Conservation (phyloP, 2,329 filamentous ascomycete species). For the Fusarium compactum region DNA sequence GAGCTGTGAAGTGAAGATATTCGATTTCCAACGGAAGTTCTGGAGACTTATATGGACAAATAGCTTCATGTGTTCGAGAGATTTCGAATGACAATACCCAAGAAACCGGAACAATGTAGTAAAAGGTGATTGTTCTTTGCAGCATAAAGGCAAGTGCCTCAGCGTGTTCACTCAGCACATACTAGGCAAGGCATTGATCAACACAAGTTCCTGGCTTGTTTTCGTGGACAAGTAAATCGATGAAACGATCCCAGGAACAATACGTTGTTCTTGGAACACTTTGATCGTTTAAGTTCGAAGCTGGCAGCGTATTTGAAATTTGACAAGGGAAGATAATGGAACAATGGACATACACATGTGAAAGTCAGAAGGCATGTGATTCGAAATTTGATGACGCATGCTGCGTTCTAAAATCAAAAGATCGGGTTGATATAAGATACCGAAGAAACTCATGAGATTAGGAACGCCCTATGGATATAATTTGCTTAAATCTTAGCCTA, state of each 20-base stretch:
- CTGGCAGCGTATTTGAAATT: neutral
- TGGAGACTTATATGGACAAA: neutral
- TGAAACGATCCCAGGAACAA: neutral
- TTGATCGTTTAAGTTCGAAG: neutral
- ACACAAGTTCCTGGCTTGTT: neutral
- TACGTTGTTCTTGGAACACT: neutral
- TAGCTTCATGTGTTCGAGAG: neutral
- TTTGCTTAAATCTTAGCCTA: too few relatives aligned
- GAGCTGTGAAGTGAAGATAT: neutral
- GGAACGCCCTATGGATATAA: too few relatives aligned
- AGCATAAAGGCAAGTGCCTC: too few relatives aligned
- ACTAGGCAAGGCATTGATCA: neutral
- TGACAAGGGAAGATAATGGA: neutral
- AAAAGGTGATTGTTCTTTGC: neutral
- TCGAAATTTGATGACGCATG: neutral
- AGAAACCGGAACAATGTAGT: too few relatives aligned
- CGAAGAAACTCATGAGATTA: too few relatives aligned
- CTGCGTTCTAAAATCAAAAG: neutral
- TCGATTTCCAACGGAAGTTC: neutral
- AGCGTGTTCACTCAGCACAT: neutral
- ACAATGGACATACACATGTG: neutral
- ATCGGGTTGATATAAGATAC: neutral
- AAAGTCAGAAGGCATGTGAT: neutral
- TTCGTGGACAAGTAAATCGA: neutral
- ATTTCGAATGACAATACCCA: neutral